A percentile compares a stretch with the other conserved stretches of the same genome.
phyloP scores from a whole-genome alignment of 164 flowering plant genomes.

The Vitis vinifera region DNA sequence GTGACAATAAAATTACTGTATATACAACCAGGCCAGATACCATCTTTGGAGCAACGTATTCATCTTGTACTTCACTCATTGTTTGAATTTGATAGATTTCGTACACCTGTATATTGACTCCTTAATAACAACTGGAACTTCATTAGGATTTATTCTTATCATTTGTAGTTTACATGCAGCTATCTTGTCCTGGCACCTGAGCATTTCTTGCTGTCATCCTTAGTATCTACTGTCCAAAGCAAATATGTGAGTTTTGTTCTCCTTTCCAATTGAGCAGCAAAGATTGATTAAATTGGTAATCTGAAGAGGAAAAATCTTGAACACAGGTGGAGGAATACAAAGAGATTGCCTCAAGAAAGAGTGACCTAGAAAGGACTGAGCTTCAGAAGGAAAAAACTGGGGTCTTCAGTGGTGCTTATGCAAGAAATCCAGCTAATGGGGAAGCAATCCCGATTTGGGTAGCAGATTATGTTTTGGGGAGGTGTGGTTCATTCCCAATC shows the following conservation, averaged over 20 bases:
- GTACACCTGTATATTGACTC: background rate
- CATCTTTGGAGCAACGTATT: slow-evolving; percentile 93
- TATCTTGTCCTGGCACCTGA: slow-evolving; percentile 97
- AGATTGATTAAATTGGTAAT: slow-evolving; percentile 8
- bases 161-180: slow-evolving; percentile 42
- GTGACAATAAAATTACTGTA: slow-evolving; percentile 55
- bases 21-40: slow-evolving; percentile 98
- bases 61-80: slow-evolving; percentile 4
- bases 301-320: slow-evolving; percentile 22
- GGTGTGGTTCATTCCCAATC: slow-evolving; percentile 36
- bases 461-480: slow-evolving; percentile 96
- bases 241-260: slow-evolving; percentile 55
- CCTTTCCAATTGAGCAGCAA: background rate
- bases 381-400: slow-evolving; percentile 98
- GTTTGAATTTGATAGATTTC: slow-evolving; percentile 5
- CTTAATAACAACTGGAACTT: background rate
- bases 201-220: slow-evolving; percentile 58
- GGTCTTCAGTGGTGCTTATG: slow-evolving; percentile 84
- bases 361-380: slow-evolving; percentile 96
- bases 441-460: slow-evolving; percentile 94
- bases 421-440: slow-evolving; percentile 86
- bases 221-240: slow-evolving; percentile 57
- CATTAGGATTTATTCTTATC: slow-evolving; percentile 8
- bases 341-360: slow-evolving; percentile 79
- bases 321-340: slow-evolving; percentile 90